These are phyloP conservation scores for Scheffersomyces lignosus DNA, from an alignment of 805 yeast genomes.

Conservation along the genomic window DNA sequence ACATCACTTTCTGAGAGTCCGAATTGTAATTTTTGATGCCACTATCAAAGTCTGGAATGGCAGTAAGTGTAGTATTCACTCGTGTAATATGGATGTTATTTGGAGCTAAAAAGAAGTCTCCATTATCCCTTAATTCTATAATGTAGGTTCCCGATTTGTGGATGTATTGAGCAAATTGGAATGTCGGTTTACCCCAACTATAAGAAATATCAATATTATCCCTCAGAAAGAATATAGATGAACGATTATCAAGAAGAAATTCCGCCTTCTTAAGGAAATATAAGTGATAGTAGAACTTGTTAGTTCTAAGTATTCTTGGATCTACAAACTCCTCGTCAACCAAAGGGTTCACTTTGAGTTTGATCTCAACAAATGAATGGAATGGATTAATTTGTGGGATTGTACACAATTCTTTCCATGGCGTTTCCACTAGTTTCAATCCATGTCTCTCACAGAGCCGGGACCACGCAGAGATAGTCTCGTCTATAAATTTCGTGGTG, in stretches of 20 bases:
- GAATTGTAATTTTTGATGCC: slow-evolving; percentile 31
- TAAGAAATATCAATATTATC: slow-evolving; percentile 66
- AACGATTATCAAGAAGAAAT: slow-evolving; percentile 78
- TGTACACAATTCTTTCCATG: slow-evolving; percentile 82
- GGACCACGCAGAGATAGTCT: slow-evolving; percentile 72
- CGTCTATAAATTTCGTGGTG: slow-evolving; percentile 82
- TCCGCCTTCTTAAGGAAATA: slow-evolving; percentile 68
- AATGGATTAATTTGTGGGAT: slow-evolving; percentile 81
- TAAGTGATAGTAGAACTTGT: slow-evolving; percentile 73
- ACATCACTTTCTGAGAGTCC: slow-evolving; percentile 75
- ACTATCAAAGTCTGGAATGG: slow-evolving; percentile 27
- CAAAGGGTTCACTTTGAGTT: slow-evolving; percentile 73
- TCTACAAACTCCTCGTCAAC: slow-evolving; percentile 51
- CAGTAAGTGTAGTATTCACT: slow-evolving; percentile 46
- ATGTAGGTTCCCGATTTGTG: slow-evolving; percentile 88
- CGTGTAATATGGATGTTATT: slow-evolving; percentile 82
- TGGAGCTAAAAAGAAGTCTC: slow-evolving; percentile 80
- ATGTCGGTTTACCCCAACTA: slow-evolving; percentile 89
- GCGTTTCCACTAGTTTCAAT: slow-evolving; percentile 74
- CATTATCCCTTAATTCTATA: slow-evolving; percentile 80
- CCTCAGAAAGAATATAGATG: slow-evolving; percentile 59
- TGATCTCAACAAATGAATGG: slow-evolving; percentile 75
- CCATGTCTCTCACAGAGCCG: slow-evolving; percentile 86
- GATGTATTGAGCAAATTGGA: slow-evolving; percentile 83
- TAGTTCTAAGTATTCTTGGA: slow-evolving; percentile 42